Evolutionary conservation across 352 stramenopile genomes (phyloP).

Genomic region (Phytophthora pisi): DNA sequence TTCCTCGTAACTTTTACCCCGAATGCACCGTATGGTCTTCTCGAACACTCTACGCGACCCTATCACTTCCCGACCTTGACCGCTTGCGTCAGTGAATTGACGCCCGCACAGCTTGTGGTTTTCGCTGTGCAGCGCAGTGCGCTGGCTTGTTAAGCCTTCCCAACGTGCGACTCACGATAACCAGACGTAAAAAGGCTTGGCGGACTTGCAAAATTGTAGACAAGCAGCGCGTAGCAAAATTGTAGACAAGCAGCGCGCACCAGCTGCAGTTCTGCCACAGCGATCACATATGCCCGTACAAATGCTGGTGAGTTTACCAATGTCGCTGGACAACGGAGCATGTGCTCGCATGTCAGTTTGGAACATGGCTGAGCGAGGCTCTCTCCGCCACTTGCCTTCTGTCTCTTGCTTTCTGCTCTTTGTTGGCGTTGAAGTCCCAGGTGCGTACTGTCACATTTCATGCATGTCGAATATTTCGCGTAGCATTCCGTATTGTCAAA

Average conservation of each 20-base stretch:
- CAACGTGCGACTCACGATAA: too few species aligned
- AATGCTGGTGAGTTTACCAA: background rate
- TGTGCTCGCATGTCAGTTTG: background rate
- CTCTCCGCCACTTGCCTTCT: background rate
- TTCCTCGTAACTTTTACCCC: background rate
- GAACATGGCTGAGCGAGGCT: background rate
- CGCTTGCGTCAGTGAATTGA: background rate
- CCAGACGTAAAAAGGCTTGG: too few species aligned
- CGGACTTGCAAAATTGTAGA: too few species aligned
- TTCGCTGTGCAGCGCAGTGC: background rate
- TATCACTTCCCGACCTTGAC: background rate
- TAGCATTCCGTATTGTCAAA: background rate
- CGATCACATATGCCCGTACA: background rate
- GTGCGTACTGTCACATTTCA: background rate
- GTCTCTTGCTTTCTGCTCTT: background rate
- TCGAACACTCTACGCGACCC: background rate
- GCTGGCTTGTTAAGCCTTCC: too few species aligned
- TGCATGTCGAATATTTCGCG: constrained; percentile 1
- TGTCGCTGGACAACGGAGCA: background rate
- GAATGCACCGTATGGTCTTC: too few species aligned
- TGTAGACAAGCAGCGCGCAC: too few species aligned
- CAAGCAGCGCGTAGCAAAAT: too few species aligned
- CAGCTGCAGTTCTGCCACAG: background rate
- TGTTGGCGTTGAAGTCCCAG: too few species aligned
- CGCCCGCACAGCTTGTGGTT: background rate